phyloP scores from a whole-genome alignment of 441 rosid species.

The Isatis lusitanica region DNA sequence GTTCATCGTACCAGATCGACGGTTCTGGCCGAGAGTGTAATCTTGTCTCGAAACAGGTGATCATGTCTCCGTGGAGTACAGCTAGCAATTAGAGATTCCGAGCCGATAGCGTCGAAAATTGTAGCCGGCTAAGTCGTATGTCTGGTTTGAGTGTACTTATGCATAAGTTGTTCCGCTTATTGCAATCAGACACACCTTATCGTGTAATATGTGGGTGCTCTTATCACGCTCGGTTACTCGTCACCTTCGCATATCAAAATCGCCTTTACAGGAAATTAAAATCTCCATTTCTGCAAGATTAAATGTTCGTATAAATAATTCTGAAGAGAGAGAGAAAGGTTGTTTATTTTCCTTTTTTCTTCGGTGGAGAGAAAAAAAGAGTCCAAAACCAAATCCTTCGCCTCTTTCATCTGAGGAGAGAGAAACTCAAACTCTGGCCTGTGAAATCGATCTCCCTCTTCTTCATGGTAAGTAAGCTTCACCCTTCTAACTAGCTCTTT shows the following conservation, averaged over 20 bases:
- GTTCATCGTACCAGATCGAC: constrained; percentile 14
- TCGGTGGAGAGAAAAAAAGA: constrained; percentile 33
- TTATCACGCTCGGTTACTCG: constrained; percentile 53
- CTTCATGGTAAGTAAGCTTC: constrained; percentile 48
- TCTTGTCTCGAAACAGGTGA: constrained; percentile 2
- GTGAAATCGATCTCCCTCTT: constrained; percentile 42
- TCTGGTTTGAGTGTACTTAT: constrained; percentile 27
- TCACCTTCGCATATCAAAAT: constrained; percentile 50
- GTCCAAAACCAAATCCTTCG: constrained; percentile 31
- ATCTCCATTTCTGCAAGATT: constrained; percentile 48
- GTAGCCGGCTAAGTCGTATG: constrained; percentile 71
- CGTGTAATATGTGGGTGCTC: rapidly evolving
- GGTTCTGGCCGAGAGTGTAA: neutral
- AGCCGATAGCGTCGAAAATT: constrained; percentile 65
- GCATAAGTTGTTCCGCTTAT: neutral
- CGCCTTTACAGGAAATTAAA: constrained; percentile 10
- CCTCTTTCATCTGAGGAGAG: constrained; percentile 36
- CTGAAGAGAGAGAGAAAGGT: constrained; percentile 31
- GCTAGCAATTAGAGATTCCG: constrained; percentile 74
- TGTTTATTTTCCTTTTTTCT: constrained; percentile 6
- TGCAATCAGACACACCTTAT: neutral
- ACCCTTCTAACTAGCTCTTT: constrained; percentile 42
- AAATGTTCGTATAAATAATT: constrained; percentile 34
- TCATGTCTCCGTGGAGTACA: constrained; percentile 33
- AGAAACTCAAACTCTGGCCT: constrained; percentile 37